These are phyloP conservation scores for Afroboletus lepidellus DNA, from an alignment of 1,284 basidiomycete species.

Conservation along the genomic window DNA sequence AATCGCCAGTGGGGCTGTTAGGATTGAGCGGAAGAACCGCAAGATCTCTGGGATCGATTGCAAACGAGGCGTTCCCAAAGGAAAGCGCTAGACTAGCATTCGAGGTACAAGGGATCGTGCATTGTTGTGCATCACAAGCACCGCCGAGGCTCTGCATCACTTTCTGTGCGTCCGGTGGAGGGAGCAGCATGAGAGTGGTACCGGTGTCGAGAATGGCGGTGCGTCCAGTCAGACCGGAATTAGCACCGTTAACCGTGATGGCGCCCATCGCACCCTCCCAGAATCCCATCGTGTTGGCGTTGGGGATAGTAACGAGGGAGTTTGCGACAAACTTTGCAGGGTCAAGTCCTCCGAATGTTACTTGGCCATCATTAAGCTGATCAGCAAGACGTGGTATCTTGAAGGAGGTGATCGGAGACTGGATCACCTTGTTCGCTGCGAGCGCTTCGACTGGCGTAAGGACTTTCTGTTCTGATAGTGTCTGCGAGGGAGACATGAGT, in stretches of 20 bases:
- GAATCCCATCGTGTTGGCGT: conserved; percentile 67
- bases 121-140: conserved; percentile 59
- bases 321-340: conserved; percentile 58
- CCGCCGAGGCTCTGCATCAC: conserved; percentile 65
- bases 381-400: conserved; percentile 78
- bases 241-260: conserved; percentile 55
- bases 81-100: conserved; percentile 62
- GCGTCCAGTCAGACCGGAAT: conserved; percentile 54
- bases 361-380: conserved; percentile 73
- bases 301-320: conserved; percentile 56
- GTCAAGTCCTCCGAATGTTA: conserved; percentile 82
- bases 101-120: conserved; percentile 78
- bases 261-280: conserved; percentile 72
- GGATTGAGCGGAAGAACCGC: conserved; percentile 64
- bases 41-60: conserved; percentile 70
- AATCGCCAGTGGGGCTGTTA: conserved; percentile 64
- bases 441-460: conserved; percentile 77
- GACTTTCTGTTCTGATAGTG: conserved; percentile 63
- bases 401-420: conserved; percentile 74
- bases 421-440: conserved; percentile 57
- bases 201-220: conserved; percentile 81
- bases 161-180: conserved; percentile 56
- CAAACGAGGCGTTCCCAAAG: conserved; percentile 63
- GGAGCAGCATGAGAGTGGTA: conserved; percentile 67
- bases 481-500: conserved; percentile 32